phyloP scores from a whole-genome alignment of 805 yeast genomes.

The Maudiozyma turicensis region DNA sequence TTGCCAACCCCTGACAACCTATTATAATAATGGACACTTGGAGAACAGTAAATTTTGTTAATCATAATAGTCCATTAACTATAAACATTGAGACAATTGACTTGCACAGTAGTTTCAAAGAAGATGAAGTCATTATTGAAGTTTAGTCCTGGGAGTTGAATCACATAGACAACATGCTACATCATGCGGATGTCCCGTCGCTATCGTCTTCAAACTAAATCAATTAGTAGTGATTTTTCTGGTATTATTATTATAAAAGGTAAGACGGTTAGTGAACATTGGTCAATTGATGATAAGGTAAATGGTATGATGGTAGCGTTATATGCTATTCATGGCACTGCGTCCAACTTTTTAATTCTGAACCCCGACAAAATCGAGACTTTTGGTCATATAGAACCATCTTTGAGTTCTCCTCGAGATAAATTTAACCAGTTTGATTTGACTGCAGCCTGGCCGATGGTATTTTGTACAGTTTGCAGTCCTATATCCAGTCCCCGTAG shows the following conservation, averaged over 20 bases:
- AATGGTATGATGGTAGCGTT: background rate
- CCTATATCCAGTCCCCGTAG: slow-evolving; percentile 28
- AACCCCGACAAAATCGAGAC: slow-evolving; percentile 22
- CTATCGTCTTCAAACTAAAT: slow-evolving; percentile 8
- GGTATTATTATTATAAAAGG: slow-evolving; percentile 24
- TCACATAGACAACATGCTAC: background rate
- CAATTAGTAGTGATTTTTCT: slow-evolving; percentile 21
- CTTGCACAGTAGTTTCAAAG: background rate
- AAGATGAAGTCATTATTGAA: background rate
- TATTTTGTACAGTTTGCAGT: slow-evolving; percentile 50
- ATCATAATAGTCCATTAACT: background rate
- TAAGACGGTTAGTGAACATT: slow-evolving; percentile 1
- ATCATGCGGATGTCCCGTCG: background rate
- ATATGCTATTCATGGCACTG: slow-evolving; percentile 19
- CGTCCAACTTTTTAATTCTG: slow-evolving; percentile 22
- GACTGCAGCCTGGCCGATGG: slow-evolving; percentile 51
- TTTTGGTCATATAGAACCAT: slow-evolving; percentile 27
- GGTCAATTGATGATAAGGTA: background rate
- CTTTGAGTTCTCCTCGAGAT: slow-evolving; percentile 19
- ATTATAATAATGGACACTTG: no score
- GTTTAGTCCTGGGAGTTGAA: background rate
- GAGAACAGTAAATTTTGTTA: background rate
- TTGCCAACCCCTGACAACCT: no score
- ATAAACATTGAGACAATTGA: background rate
- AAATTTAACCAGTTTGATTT: slow-evolving; percentile 12